These are phyloP conservation scores for Pisolithus albus DNA, from an alignment of 768 basidiomycete genomes.

Conservation along the genomic window DNA sequence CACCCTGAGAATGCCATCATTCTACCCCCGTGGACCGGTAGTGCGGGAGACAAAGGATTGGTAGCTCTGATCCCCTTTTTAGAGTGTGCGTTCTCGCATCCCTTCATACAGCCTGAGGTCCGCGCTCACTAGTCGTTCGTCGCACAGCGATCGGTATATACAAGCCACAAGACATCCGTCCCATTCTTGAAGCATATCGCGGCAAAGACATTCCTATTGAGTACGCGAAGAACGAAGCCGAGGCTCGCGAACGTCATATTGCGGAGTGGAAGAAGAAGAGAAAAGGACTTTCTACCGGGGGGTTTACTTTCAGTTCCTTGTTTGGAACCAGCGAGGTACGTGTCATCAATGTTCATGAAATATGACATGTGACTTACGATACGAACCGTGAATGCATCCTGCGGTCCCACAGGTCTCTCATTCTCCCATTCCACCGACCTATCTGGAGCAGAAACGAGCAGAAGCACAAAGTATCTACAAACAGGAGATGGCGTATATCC, in stretches of 20 bases:
- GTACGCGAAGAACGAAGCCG: conserved; percentile 83
- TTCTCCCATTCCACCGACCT: conserved; percentile 38
- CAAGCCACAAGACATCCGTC: conserved; percentile 79
- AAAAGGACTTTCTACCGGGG: conserved; percentile 31
- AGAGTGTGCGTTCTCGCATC: conserved; percentile 54
- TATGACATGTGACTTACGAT: too few relatives aligned
- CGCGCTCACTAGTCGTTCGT: background rate
- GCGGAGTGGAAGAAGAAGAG: conserved; percentile 69
- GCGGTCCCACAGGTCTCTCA: conserved; percentile 11
- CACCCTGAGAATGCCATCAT: conserved; percentile 89
- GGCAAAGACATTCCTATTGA: conserved; percentile 87
- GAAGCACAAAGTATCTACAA: conserved; percentile 46
- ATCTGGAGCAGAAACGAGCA: conserved; percentile 45
- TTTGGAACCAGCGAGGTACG: conserved; percentile 34
- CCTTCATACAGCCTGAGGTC: background rate
- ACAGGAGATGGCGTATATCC: conserved; percentile 49
- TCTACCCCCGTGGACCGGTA: conserved; percentile 82
- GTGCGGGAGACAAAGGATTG: conserved; percentile 66
- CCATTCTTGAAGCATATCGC: conserved; percentile 74
- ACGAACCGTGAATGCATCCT: background rate
- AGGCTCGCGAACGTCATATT: conserved; percentile 67
- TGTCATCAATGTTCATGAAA: background rate
- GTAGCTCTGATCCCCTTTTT: conserved; percentile 95
- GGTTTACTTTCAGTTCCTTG: conserved; percentile 40
- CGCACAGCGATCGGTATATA: conserved; percentile 84